These are phyloP conservation scores for Bipolaris victoriae DNA, from an alignment of 2,329 filamentous ascomycete genomes.

Conservation along the genomic window DNA sequence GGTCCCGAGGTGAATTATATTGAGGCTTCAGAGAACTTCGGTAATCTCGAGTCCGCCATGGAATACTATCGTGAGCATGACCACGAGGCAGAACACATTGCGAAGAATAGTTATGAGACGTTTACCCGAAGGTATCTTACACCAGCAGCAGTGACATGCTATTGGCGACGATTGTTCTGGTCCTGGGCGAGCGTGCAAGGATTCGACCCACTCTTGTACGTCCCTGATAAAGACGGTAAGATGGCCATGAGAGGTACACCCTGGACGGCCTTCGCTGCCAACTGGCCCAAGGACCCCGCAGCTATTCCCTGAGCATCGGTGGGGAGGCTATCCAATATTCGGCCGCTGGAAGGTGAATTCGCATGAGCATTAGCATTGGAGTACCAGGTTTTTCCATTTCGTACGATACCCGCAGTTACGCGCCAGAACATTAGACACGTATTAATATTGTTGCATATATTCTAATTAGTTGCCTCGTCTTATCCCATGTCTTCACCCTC, in stretches of 20 bases:
- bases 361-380: conserved; percentile 23
- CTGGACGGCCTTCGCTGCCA: conserved; percentile 45
- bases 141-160: conserved; percentile 44
- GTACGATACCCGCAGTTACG: conserved; percentile 28
- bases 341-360: conserved; percentile 12
- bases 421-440: conserved; percentile 6
- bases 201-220: conserved; percentile 39
- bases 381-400: conserved; percentile 14
- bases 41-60: conserved; percentile 41
- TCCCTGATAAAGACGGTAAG: conserved; percentile 30
- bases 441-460: conserved; percentile 1
- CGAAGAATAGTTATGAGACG: conserved; percentile 40
- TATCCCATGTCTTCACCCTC: not conserved
- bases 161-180: conserved; percentile 43
- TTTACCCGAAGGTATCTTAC: conserved; percentile 42
- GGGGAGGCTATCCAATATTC: not conserved
- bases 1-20: conserved; percentile 43
- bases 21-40: conserved; percentile 41
- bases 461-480: not conserved
- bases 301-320: conserved; percentile 31
- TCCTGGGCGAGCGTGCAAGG: conserved; percentile 41
- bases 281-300: conserved; percentile 42
- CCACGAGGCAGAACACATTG: conserved; percentile 38
- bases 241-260: conserved; percentile 41
- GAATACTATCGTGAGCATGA: conserved; percentile 41